phyloP scores from a whole-genome alignment of 495 filamentous ascomycete genomes.

The Neurospora sp. region DNA sequence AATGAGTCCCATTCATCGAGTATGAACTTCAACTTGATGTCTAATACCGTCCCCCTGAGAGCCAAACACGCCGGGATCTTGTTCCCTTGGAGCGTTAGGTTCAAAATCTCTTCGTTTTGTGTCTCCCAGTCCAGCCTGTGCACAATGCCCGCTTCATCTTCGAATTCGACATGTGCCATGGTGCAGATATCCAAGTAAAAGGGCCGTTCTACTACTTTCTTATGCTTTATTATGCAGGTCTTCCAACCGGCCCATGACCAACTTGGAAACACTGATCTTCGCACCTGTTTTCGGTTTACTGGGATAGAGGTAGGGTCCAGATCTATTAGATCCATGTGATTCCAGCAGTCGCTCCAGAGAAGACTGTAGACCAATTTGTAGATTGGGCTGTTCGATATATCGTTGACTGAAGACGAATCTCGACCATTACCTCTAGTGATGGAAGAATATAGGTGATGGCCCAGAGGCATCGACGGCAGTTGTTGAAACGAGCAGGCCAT shows the following conservation, averaged over 20 bases:
- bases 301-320: background rate
- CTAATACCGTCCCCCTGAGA: too few species aligned
- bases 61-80: background rate
- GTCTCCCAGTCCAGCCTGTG: background rate
- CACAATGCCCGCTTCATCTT: background rate
- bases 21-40: too few species aligned
- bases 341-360: background rate
- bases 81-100: background rate
- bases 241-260: slow-evolving; percentile 3
- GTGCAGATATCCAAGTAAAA: background rate
- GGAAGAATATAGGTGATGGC: too few species aligned
- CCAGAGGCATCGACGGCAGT: too few species aligned
- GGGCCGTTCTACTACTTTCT: background rate
- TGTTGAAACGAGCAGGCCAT: too few species aligned
- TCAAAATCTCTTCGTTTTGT: background rate
- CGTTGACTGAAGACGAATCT: background rate
- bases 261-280: background rate
- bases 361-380: background rate
- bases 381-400: background rate
- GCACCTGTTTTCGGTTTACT: background rate
- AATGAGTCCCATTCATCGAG: too few species aligned
- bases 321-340: background rate
- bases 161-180: background rate
- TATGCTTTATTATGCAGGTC: background rate
- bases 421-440: background rate